Evolutionary conservation across 129 eudicot genomes (phyloP).

Genomic region (Escallonia rubra): DNA sequence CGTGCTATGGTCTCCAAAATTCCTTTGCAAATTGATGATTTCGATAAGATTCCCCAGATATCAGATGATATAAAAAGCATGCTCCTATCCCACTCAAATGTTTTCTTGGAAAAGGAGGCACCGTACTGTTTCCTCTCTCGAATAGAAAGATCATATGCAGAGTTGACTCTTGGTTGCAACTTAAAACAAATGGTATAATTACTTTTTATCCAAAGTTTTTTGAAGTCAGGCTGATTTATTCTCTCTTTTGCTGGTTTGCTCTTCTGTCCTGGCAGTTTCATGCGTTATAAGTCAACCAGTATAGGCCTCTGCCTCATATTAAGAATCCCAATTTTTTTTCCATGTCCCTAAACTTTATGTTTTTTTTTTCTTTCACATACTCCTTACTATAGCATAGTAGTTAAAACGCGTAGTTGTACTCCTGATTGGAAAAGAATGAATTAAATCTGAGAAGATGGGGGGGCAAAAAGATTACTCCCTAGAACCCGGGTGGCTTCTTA

Average conservation of each 20-base stretch:
- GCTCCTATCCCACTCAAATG: constrained; percentile 61
- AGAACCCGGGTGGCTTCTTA: too few relatives aligned
- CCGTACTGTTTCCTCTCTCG: constrained; percentile 83
- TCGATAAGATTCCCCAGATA: constrained; percentile 63
- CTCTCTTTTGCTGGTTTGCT: not conserved
- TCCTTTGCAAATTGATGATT: constrained; percentile 61
- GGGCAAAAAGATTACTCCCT: too few relatives aligned
- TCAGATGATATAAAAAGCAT: constrained; percentile 69
- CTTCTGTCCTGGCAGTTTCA: not conserved
- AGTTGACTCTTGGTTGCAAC: constrained; percentile 87
- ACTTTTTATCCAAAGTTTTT: constrained; percentile 7
- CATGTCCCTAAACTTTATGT: too few relatives aligned
- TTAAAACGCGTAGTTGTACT: too few relatives aligned
- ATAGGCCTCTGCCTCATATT: too few relatives aligned
- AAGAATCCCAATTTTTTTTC: too few relatives aligned
- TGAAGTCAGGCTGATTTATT: not conserved
- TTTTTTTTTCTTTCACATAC: too few relatives aligned
- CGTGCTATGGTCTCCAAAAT: constrained; percentile 63
- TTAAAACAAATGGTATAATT: constrained; percentile 60
- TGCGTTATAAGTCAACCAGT: too few relatives aligned
- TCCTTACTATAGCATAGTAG: too few relatives aligned
- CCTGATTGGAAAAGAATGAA: too few relatives aligned
- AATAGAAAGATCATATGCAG: constrained; percentile 73
- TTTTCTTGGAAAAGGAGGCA: constrained; percentile 73
- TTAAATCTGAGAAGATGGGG: too few relatives aligned